A percentile compares a stretch with the other conserved stretches of the same genome.
Conservation (phyloP, 2,329 filamentous ascomycete species). For the Verticillium albo-atrum region DNA sequence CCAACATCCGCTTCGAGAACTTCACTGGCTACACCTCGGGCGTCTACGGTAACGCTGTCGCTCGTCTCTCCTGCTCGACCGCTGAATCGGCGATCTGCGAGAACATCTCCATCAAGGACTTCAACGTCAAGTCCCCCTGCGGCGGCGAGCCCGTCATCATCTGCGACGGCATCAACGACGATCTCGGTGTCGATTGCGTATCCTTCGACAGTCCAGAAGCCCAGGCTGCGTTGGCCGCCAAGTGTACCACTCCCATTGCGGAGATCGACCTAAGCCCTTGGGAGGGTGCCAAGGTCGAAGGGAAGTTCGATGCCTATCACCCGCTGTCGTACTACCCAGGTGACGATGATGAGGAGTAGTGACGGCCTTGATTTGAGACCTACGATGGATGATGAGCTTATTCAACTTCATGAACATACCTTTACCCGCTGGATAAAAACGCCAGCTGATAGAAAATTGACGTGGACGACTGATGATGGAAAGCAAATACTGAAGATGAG, state of each 20-base stretch:
- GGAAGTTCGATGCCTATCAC: not conserved
- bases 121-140: conserved; percentile 48
- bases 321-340: conserved; percentile 1
- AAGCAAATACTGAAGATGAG: no score
- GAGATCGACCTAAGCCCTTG: conserved; percentile 5
- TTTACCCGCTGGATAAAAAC: not conserved
- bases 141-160: conserved; percentile 38
- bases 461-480: not conserved
- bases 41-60: conserved; percentile 49
- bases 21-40: conserved; percentile 53
- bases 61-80: conserved; percentile 49
- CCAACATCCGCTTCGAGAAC: conserved; percentile 55
- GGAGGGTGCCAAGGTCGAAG: not conserved
- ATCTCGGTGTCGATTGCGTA: conserved; percentile 26
- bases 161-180: conserved; percentile 42
- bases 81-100: conserved; percentile 49
- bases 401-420: not conserved
- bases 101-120: conserved; percentile 50
- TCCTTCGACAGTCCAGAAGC: conserved; percentile 6
- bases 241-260: conserved; percentile 7
- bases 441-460: no score
- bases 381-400: not conserved
- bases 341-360: not conserved
- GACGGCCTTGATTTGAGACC: not conserved
- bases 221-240: conserved; percentile 4